Base-by-base conservation (phyloP, 2,329 filamentous ascomycete genomes). In the Monosporascus sp. region DNA sequence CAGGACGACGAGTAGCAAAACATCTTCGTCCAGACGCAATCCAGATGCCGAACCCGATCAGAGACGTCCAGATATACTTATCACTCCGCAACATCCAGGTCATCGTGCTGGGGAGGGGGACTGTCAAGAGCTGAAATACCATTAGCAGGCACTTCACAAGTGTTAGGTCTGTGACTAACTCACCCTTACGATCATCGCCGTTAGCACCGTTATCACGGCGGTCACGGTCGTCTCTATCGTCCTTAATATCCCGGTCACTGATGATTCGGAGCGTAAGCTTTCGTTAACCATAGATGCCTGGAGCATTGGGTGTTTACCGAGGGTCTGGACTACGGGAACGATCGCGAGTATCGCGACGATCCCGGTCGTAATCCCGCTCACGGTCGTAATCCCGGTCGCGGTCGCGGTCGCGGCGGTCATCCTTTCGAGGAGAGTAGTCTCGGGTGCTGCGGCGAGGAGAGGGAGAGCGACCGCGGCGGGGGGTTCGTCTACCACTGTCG, bases 41-140 rank as follows among this genome's bases (percentile, higher is more conserved):
- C 53, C 49, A 55, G 48, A 40, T 60, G 54, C 54, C 50, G 50
- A 27, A 51, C 31, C 31, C 31, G 31, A 35, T 56, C 44, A 52
- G 51, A 52, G 52, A 55, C 53, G 45, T 41, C 57, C 52, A 51
- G 52, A 45, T 57, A 61, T 61, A 63, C 61, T 62, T 64, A 64
- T 65, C 77, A 86, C 76, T 97, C 94, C 66, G 92, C 93, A 68
- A 94, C 92, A 72, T 99, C 94, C 69, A 97, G 83, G 69, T 99
- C 94, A 71, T 99, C 94, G 68, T 96, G 91, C 64, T 85, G 87
- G 59, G 89, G 86, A 58, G 89, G 84, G 62, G 90, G 88, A 65
- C 89, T 90, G 62, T 95, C 91, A 65, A 87, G 76, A 68, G 82
- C 78, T 78, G 56, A 37, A 37, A 11, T 16, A 54, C 31, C 53